Base-by-base conservation (phyloP, 2,329 filamentous ascomycete species). In the Cryphonectria radicalis region DNA sequence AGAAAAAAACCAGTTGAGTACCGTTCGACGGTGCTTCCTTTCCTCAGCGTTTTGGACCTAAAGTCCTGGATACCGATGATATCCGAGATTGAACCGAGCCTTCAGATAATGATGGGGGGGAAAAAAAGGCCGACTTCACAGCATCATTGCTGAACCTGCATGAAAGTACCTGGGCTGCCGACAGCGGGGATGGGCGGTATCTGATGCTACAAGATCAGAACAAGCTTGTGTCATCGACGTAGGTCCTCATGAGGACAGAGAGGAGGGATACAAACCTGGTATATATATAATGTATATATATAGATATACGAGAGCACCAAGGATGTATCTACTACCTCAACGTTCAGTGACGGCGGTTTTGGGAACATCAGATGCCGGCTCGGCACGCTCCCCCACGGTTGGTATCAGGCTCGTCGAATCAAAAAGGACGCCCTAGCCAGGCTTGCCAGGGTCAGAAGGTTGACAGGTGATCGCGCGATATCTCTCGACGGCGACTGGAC, bases 401-500 rank as follows among this genome's bases (percentile, higher is more conserved):
- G 53, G 50, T 67, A 28, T 67, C 50, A 43, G 37, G 35, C 46
- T 42, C 46, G 64, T 66, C 64, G 32, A 66, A 66, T 66, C 64
- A 66, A 40, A 19, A 67, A 42, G 67, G 42, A 50, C 43, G 55
- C 3, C 28, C 35, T 68, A n/a, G 67, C 28, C 67, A 67, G 67
- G 67, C 35, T 66, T 32, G 67, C 28, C 67, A 67, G 67, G 67
- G 35, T 69, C 43, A n/a, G 63, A 67, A 22, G 50, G 50, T 8
- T 50, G 59, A 35, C 67, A 64, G 59, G 28, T 40, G 69, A 70
- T 73, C 55, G 71, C 71, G 71, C 71, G 69, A 73, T 73, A 71
- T 71, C 40, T 53, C 71, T 73, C 43, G 50, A 67, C 63, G n/a
- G 66, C 63, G 71, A 71, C 55, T 73, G 71, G 71, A 60, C 46